A percentile compares a stretch with the other conserved stretches of the same genome.
Conservation (phyloP, 179 eudicot genomes). For the Drosera spatulata region DNA sequence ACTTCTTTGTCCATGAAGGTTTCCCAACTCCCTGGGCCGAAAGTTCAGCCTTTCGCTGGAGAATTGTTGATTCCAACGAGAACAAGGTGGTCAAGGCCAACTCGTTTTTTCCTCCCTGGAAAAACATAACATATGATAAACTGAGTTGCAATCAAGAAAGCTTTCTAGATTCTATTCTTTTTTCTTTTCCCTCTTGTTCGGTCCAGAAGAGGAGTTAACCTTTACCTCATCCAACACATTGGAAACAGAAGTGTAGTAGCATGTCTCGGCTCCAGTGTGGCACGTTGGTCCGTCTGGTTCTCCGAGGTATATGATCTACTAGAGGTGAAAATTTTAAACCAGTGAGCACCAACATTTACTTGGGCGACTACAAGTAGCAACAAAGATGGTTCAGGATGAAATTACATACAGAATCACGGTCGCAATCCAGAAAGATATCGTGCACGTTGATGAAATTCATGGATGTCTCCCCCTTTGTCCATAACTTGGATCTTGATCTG, state of each 20-base stretch:
- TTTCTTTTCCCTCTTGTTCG: neutral
- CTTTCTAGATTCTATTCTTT: no score
- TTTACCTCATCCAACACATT: constrained; percentile 28
- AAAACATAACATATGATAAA: constrained; percentile 9
- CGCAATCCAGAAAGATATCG: constrained; percentile 81
- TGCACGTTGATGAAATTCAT: constrained; percentile 75
- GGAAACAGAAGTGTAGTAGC: constrained; percentile 74
- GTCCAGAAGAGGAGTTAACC: constrained; percentile 17
- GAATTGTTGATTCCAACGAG: constrained; percentile 65
- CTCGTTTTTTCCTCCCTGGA: constrained; percentile 40
- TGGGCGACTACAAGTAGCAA: neutral
- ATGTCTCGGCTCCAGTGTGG: constrained; percentile 90
- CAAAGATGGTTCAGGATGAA: neutral
- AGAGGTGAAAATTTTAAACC: neutral
- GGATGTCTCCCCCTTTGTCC: constrained; percentile 96
- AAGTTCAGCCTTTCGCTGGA: constrained; percentile 51
- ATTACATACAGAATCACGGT: constrained; percentile 75
- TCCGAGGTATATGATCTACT: constrained; percentile 77
- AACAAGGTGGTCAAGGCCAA: constrained; percentile 67
- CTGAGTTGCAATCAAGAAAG: constrained; percentile 41
- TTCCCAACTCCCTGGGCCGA: constrained; percentile 29
- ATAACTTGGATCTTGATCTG: constrained; percentile 72
- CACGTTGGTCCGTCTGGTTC: constrained; percentile 95
- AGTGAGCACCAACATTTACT: neutral
- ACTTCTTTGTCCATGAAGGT: constrained; percentile 87